phyloP scores from a whole-genome alignment of 805 yeast species.

The Kuraishia capsulata region DNA sequence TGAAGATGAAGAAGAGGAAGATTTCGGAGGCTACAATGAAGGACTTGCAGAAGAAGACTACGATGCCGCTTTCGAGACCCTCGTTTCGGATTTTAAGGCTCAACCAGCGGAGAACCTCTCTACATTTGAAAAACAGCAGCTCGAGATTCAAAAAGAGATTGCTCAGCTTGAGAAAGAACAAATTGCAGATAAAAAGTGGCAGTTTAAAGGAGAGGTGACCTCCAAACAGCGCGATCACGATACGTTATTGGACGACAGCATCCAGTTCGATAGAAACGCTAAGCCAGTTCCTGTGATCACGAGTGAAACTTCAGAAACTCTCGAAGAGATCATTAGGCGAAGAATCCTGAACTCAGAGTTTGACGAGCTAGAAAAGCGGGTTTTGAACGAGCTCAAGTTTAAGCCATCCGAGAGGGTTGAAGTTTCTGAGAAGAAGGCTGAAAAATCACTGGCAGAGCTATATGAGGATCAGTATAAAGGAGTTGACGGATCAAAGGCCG shows the following conservation, averaged over 20 bases:
- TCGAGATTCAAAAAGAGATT: conserved; percentile 67
- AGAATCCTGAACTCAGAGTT: conserved; percentile 69
- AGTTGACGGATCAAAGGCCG: conserved; percentile 33
- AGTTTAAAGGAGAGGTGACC: conserved; percentile 85
- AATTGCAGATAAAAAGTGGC: conserved; percentile 87
- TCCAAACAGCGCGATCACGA: conserved; percentile 78
- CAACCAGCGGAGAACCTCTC: conserved; percentile 37
- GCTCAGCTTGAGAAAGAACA: conserved; percentile 75
- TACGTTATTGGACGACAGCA: conserved; percentile 69
- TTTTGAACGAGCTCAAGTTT: conserved; percentile 57
- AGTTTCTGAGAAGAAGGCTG: conserved; percentile 74
- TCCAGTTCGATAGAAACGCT: conserved; percentile 87
- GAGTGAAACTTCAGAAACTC: conserved; percentile 71
- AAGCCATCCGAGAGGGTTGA: conserved; percentile 47
- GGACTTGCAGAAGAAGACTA: conserved; percentile 53
- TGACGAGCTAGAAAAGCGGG: conserved; percentile 75
- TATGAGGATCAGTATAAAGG: conserved; percentile 76
- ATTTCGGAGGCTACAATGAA: conserved; percentile 10
- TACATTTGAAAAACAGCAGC: conserved; percentile 77
- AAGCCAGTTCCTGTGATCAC: conserved; percentile 96
- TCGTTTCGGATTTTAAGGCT: conserved; percentile 23
- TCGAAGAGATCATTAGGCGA: conserved; percentile 83
- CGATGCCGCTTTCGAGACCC: conserved; percentile 43
- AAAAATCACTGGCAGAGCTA: conserved; percentile 82
- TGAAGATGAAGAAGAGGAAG: conserved; percentile 5